Percentiles rank a stretch among this genome's conserved stretches.
Evolutionary conservation across 169 alveolate genomes (phyloP).

Genomic region (Ichthyophthirius multifiliis): DNA sequence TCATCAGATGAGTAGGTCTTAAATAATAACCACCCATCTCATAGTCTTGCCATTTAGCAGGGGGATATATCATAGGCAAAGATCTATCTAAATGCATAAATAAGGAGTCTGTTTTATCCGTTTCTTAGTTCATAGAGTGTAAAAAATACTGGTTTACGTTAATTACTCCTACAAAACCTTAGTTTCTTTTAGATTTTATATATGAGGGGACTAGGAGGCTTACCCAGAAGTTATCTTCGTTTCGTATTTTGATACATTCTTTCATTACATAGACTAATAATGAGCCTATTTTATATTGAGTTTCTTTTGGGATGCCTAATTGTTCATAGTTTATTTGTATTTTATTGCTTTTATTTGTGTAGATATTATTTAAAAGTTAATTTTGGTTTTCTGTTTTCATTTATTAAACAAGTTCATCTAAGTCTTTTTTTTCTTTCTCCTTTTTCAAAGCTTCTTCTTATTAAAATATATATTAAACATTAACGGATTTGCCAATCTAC

Average conservation of each 20-base stretch:
- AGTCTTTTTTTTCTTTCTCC: slow-evolving; percentile 13
- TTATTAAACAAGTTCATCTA: not conserved
- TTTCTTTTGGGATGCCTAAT: slow-evolving; percentile 30
- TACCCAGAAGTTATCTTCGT: slow-evolving; percentile 46
- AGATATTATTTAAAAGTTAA: not conserved
- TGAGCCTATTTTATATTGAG: slow-evolving; percentile 49
- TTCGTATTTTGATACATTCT: slow-evolving; percentile 41
- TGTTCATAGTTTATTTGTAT: slow-evolving; percentile 7
- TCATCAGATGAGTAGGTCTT: slow-evolving; percentile 49
- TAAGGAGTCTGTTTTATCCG: slow-evolving; percentile 43
- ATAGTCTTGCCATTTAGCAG: slow-evolving; percentile 75
- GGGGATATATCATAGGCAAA: slow-evolving; percentile 79
- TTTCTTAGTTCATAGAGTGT: slow-evolving; percentile 39
- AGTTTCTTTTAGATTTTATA: slow-evolving; percentile 25
- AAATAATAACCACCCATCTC: slow-evolving; percentile 70
- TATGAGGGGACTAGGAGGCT: slow-evolving; percentile 48
- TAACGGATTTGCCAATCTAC: not conserved
- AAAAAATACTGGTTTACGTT: slow-evolving; percentile 54
- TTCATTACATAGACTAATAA: slow-evolving; percentile 56
- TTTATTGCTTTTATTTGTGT: slow-evolving; percentile 7
- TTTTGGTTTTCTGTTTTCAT: not conserved
- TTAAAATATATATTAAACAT: not conserved
- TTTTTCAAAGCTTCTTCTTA: not conserved
- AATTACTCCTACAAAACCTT: slow-evolving; percentile 39
- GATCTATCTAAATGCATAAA: slow-evolving; percentile 63